Evolutionary conservation across 345 rosid genomes (phyloP).

Genomic region (Toxicodendron radicans): DNA sequence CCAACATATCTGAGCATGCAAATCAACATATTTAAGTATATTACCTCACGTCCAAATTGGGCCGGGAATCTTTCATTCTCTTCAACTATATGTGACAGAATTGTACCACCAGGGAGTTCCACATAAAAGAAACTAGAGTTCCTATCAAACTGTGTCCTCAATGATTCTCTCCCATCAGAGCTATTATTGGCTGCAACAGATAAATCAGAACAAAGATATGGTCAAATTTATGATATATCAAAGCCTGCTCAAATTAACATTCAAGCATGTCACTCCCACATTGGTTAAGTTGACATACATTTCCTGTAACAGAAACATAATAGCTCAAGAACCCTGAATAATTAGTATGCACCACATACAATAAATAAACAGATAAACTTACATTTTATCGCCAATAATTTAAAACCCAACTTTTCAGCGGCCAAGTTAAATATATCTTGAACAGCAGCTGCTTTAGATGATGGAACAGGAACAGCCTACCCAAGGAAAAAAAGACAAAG

Average conservation of each 20-base stretch:
- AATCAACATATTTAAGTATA: neutral
- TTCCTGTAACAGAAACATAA: neutral
- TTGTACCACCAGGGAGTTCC: conserved; percentile 71
- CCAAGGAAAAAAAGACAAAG: neutral
- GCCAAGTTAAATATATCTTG: conserved; percentile 72
- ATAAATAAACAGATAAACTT: conserved; percentile 29
- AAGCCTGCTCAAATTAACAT: neutral
- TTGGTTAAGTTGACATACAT: neutral
- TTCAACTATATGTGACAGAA: conserved; percentile 57
- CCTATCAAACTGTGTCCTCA: conserved; percentile 58
- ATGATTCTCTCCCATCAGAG: conserved; percentile 68
- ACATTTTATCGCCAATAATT: conserved; percentile 59
- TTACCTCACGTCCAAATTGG: conserved; percentile 94
- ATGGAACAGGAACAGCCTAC: conserved; percentile 81
- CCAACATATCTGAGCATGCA: neutral
- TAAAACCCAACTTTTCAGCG: conserved; percentile 83
- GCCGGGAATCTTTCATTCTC: conserved; percentile 82
- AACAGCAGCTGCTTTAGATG: conserved; percentile 62
- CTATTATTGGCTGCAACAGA: conserved; percentile 43
- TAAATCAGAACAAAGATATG: conserved; percentile 9
- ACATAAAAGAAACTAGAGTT: conserved; percentile 70
- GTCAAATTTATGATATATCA: conserved; percentile 8
- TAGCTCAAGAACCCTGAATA: neutral
- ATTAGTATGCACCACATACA: conserved; percentile 8
- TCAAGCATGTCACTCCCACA: neutral